Conservation (phyloP, 176 grass and related monocot genomes). For the Guadua angustifolia region DNA sequence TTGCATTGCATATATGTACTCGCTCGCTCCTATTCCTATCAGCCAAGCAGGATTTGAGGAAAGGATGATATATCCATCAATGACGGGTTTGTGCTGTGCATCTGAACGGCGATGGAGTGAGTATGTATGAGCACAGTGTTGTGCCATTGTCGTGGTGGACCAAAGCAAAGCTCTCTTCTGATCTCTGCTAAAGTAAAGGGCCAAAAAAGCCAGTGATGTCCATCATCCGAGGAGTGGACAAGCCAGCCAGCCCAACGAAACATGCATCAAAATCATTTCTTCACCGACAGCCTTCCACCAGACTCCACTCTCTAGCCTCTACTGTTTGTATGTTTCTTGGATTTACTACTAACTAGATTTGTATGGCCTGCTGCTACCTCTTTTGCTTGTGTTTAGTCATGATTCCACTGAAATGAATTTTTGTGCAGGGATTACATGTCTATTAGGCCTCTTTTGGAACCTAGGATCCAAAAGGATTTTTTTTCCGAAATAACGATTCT, state of each 20-base stretch:
- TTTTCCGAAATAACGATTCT: too few species aligned
- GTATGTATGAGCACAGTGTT: background rate
- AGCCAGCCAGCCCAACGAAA: background rate
- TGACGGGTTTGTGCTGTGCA: background rate
- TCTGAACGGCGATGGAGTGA: conserved; percentile 42
- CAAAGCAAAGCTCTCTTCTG: conserved; percentile 18
- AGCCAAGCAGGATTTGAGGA: background rate
- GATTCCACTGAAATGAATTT: too few species aligned
- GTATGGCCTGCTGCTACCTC: background rate
- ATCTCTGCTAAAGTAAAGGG: conserved; percentile 36
- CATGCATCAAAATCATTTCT: conserved; percentile 40
- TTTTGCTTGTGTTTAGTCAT: too few species aligned
- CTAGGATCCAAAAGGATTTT: too few species aligned
- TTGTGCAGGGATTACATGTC: too few species aligned
- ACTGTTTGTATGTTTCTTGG: background rate
- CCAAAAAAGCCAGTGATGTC: background rate
- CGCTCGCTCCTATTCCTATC: background rate
- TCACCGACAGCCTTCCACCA: conserved; percentile 41
- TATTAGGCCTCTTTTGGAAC: too few species aligned
- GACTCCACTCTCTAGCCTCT: conserved; percentile 22
- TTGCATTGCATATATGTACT: background rate
- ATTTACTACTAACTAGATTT: background rate
- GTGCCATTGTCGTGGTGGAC: conserved; percentile 30
- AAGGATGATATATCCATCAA: too few species aligned
- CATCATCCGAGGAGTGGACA: background rate